Base-by-base conservation (phyloP, 768 basidiomycete species). In the Kwoniella dendrophila region DNA sequence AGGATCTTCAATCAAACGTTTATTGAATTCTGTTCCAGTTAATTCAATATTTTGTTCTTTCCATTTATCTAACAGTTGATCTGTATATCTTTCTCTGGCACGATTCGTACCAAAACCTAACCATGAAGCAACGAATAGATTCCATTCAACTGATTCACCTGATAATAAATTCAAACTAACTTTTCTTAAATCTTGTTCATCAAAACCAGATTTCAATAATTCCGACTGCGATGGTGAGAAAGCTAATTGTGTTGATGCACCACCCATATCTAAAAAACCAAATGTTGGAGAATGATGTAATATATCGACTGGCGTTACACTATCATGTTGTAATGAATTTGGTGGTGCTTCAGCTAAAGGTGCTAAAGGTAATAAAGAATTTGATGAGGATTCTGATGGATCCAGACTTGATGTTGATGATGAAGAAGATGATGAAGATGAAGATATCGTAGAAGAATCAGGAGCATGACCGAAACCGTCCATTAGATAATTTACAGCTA, bases 191-290 rank as follows among this genome's bases (percentile, higher is more conserved):
- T 87, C 84, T 55, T 86, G 85, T 34, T 84, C 78, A 57, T 84
- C 83, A 63, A 82, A 75, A 78, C 43, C 56, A 2, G 69, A 73
- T 44, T 64, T 57, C 14, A 55, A 80, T 61, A 84, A 83, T 60
- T 86, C 87, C 5, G 81, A 77, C 20, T 73, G 67, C 43, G 84
- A 84, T 0, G 96, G 96, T 73, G 97, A 93, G 73, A 98, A 99
- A 11, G 96, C 96, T 64, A 99, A 94, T 79, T 99, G 96, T 7
- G 95, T 98, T 14, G 94, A 97, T 18, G 96, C 96, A 26, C 96
- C 95, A 54, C 96, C 96, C 96, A 98, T 99, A 77, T 99, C 96
- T 67, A 99, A 82, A 79, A 99, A 99, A 4, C 96, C 96, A 73
- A 92, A 98, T 3, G 95, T 97, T 20, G 91, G 90, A 50, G 83